Percentiles rank a stretch among this genome's conserved stretches.
Conservation (phyloP, 73 alveolate genomes). For the Blepharisma japonicum region DNA sequence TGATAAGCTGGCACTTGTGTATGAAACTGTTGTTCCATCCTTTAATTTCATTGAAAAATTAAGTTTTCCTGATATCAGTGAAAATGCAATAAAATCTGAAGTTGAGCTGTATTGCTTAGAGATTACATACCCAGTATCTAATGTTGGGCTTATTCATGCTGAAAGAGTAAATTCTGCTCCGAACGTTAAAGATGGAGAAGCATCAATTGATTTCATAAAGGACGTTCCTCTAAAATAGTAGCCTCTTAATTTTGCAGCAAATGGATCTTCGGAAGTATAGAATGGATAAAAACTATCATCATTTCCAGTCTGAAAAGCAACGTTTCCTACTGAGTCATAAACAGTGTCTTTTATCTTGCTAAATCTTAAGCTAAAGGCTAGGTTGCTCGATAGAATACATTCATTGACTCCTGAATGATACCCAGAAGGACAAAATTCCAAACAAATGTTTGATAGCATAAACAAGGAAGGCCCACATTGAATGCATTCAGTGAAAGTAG, state of each 20-base stretch:
- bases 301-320: background rate
- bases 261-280: background rate
- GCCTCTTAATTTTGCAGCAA: background rate
- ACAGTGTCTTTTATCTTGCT: background rate
- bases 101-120: background rate
- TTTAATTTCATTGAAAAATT: no score
- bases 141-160: background rate
- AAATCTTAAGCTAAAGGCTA: background rate
- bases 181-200: background rate
- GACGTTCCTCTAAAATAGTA: constrained; percentile 17
- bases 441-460: background rate
- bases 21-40: no score
- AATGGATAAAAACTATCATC: background rate
- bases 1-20: no score
- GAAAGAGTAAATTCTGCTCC: background rate
- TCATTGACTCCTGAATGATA: background rate
- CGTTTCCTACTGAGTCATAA: background rate
- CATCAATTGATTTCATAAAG: background rate
- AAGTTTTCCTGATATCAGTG: no score
- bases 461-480: background rate
- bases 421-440: constrained; percentile 18
- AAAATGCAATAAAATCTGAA: background rate
- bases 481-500: no score
- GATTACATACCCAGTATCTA: background rate
- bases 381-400: background rate